These are phyloP conservation scores for Globisporangium iwayamae DNA, from an alignment of 352 stramenopile genomes.

Conservation along the genomic window DNA sequence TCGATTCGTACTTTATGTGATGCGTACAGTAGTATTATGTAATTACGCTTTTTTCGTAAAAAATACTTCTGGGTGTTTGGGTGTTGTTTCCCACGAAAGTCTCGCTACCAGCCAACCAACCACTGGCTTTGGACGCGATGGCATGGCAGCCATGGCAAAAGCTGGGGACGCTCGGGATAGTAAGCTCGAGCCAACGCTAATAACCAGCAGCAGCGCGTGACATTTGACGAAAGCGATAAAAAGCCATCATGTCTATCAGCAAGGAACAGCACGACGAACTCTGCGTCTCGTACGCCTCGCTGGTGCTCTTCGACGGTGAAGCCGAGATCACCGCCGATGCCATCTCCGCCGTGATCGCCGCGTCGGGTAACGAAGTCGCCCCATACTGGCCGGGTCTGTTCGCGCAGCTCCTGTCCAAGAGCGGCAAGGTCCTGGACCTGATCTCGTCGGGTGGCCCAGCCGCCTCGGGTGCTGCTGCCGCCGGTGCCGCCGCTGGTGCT, in stretches of 20 bases:
- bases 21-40: background rate
- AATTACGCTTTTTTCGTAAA: slow-evolving; percentile 11
- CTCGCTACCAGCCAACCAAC: slow-evolving; percentile 19
- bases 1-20: background rate
- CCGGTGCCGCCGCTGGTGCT: slow-evolving; percentile 32
- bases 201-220: slow-evolving; percentile 13
- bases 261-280: slow-evolving; percentile 88
- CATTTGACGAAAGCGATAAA: slow-evolving; percentile 52
- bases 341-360: slow-evolving; percentile 57
- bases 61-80: background rate
- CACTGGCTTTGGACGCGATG: slow-evolving; percentile 3
- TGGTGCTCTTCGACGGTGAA: slow-evolving; percentile 84
- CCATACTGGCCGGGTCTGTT: slow-evolving; percentile 84
- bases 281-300: slow-evolving; percentile 76
- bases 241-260: slow-evolving; percentile 69
- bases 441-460: slow-evolving; percentile 68
- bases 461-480: slow-evolving; percentile 32
- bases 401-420: slow-evolving; percentile 64
- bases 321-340: slow-evolving; percentile 78
- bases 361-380: slow-evolving; percentile 83
- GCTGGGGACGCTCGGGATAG: background rate
- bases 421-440: slow-evolving; percentile 73
- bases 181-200: slow-evolving; percentile 9
- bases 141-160: too few relatives aligned
- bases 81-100: background rate